Conservation (phyloP, 495 filamentous ascomycete species). For the Xylaria telfairii region DNA sequence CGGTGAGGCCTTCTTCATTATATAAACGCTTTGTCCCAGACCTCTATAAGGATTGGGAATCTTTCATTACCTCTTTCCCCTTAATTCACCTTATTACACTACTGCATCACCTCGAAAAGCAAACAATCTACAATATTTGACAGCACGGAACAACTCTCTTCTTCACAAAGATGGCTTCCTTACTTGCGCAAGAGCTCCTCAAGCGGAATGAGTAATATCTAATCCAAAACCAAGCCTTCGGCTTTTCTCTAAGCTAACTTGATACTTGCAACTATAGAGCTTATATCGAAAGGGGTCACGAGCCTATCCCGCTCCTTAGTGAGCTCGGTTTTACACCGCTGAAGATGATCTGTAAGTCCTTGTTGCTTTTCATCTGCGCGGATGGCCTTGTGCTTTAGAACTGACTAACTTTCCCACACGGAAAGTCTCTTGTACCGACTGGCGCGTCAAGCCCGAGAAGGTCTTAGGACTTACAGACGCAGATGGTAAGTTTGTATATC, state of each 20-base stretch:
- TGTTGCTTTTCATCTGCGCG: too few species aligned
- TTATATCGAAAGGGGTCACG: neutral
- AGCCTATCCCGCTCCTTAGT: neutral
- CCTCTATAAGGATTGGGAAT: neutral
- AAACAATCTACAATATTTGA: neutral
- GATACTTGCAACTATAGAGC: neutral
- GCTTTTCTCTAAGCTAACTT: neutral
- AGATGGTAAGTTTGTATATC: neutral
- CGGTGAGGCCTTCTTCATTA: neutral
- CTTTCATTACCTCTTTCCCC: neutral
- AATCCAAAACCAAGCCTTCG: neutral
- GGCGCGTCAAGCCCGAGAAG: neutral
- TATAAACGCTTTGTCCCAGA: neutral
- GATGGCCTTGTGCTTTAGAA: neutral
- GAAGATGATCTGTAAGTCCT: constrained; percentile 11
- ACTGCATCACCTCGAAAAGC: neutral
- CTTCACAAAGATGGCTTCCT: neutral
- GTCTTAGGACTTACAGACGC: neutral
- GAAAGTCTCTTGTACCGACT: neutral
- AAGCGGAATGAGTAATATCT: constrained; percentile 2
- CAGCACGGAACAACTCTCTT: neutral
- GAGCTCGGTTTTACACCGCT: neutral
- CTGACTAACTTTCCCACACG: neutral
- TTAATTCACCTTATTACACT: neutral
- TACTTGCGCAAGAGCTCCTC: neutral